Conservation (phyloP, 768 basidiomycete genomes). For the Mycena latifolia region DNA sequence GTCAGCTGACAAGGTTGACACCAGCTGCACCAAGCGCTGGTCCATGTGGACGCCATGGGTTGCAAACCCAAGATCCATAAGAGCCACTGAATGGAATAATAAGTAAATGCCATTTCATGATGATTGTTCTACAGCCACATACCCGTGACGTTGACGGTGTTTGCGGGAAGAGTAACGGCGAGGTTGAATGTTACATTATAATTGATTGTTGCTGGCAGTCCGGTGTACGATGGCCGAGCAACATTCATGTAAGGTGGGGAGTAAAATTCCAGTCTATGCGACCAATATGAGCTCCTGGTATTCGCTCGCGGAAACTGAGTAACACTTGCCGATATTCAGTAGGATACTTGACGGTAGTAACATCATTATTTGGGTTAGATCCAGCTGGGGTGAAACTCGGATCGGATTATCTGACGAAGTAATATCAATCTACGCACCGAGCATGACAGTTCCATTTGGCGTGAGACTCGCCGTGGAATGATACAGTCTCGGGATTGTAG, state of each 20-base stretch:
- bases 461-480: conserved; percentile 48
- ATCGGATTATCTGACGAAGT: neutral
- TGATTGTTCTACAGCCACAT: conserved; percentile 3
- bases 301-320: neutral
- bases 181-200: conserved; percentile 53
- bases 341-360: conserved; percentile 38
- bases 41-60: conserved; percentile 55
- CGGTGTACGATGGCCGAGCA: no score
- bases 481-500: conserved; percentile 48
- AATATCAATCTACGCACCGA: conserved; percentile 33
- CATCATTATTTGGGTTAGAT: conserved; percentile 58
- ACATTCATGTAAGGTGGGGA: conserved; percentile 57
- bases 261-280: conserved; percentile 51
- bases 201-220: conserved; percentile 50
- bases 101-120: neutral
- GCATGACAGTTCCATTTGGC: conserved; percentile 47
- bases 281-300: neutral
- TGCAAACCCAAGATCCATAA: conserved; percentile 57
- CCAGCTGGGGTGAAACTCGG: conserved; percentile 47
- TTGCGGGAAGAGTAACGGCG: conserved; percentile 46
- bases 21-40: conserved; percentile 54
- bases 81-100: conserved; percentile 45
- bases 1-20: conserved; percentile 46
- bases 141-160: conserved; percentile 45
- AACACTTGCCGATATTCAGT: conserved; percentile 48